Evolutionary conservation across 305 asterid genomes (phyloP), one percentile per base, ranked within the genome.

Genomic region (Fraxinus sp.): DNA sequence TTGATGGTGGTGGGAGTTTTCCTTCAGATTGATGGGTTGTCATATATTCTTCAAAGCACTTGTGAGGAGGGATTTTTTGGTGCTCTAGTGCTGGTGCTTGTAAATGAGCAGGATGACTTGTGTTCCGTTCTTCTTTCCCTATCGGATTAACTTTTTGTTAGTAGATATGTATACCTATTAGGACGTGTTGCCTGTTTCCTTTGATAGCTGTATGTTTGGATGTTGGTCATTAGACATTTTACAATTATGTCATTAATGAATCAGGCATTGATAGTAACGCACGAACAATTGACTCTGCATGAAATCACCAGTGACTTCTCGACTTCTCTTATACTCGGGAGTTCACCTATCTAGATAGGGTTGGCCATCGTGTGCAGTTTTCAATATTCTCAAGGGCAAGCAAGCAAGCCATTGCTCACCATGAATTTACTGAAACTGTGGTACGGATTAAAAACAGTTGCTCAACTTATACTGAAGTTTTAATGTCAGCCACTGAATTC

Each of bases 101-200:
- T 90, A 89, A 77, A 92, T 92, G 91, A 84, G 74, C 83, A 57
- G 90, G 59, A 87, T 79, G 78, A 76, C 87, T 78, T 78, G 49
- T 41, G 49, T 55, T 30, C 68, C 79, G 20, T 49, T 76, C 59
- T 20, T 41, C 77, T 57, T 57, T 57, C 68, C 68, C 28, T 6
- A 18, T 64, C 72, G 72, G 28, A 64, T 64, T 26, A 8, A 24
- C 72, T 9, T 64, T 8, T 64, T 22, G 33, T 24, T 64, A 57
- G 73, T 39, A 62, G 55, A 33, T 84, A 75, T 74, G 39, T 71
- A 59, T 55, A 26, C 57, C 80, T 59, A 46, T 32, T 70, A 81
- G 74, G 79, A 81, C 81, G 75, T 64, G 13, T 66, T 22, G 62
- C 79, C 36, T 7, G 76, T 32, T 44, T 79, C 37, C 39, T 52